These are phyloP conservation scores for Lignosus rhinocerotis DNA, from an alignment of 1,284 basidiomycete species.

Conservation along the genomic window DNA sequence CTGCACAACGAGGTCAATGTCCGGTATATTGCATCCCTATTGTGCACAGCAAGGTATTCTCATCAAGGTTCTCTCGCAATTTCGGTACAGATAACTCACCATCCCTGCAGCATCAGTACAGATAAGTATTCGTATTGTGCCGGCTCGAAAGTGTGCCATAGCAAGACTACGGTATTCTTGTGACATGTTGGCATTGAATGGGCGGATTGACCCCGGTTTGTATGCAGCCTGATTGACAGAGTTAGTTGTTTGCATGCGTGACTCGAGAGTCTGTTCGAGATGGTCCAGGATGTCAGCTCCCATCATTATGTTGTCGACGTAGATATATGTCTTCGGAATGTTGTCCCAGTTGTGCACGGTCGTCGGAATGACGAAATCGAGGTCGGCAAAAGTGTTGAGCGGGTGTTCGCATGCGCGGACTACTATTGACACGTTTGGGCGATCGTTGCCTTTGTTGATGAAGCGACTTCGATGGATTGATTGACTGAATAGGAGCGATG, in stretches of 20 bases:
- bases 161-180: constrained; percentile 14
- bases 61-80: no score
- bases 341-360: not conserved
- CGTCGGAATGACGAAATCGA: constrained; percentile 38
- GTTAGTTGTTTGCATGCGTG: not conserved
- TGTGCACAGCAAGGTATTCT: no score
- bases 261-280: constrained; percentile 2
- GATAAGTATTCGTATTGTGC: constrained; percentile 21
- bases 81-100: no score
- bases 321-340: constrained; percentile 27
- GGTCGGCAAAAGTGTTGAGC: constrained; percentile 37
- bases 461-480: not conserved
- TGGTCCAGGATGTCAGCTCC: constrained; percentile 26
- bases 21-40: constrained; percentile 29
- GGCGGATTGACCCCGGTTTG: no score
- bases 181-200: constrained; percentile 24
- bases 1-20: constrained; percentile 28
- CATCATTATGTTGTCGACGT: constrained; percentile 22
- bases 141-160: constrained; percentile 20
- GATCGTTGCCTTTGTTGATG: constrained; percentile 38
- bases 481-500: constrained; percentile 33
- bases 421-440: constrained; percentile 39
- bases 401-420: constrained; percentile 39
- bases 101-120: constrained; percentile 34
- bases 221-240: no score